phyloP scores from a whole-genome alignment of 2,329 filamentous ascomycete species.

The Knufia petricola region DNA sequence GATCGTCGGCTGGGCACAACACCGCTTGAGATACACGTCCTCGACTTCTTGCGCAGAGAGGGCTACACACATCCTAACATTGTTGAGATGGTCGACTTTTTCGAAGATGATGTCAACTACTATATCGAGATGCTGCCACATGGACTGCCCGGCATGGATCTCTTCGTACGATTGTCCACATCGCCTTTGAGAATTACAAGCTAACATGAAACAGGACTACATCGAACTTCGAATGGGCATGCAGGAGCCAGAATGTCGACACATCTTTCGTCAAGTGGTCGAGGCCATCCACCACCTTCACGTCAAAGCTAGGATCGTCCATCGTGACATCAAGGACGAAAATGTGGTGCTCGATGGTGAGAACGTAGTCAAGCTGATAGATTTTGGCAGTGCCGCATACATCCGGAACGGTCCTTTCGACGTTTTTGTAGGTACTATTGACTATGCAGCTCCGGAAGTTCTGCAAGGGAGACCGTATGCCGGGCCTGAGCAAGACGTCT shows the following conservation, averaged over 20 bases:
- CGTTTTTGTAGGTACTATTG: constrained; percentile 98
- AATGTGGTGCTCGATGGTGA: constrained; percentile 95
- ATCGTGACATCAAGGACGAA: constrained; percentile 98
- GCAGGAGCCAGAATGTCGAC: constrained; percentile 87
- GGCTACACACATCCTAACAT: constrained; percentile 56
- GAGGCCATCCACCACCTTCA: constrained; percentile 85
- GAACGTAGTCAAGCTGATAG: constrained; percentile 90
- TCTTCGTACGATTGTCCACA: constrained; percentile 46
- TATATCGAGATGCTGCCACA: constrained; percentile 98
- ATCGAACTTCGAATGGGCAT: constrained; percentile 94
- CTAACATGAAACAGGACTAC: constrained; percentile 52
- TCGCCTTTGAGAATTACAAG: background rate
- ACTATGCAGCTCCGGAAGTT: constrained; percentile 98
- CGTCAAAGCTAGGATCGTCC: constrained; percentile 80
- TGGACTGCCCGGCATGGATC: constrained; percentile 90
- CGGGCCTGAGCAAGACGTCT: constrained; percentile 96
- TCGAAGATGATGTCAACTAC: constrained; percentile 65
- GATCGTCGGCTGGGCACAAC: constrained; percentile 89
- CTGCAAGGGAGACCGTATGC: constrained; percentile 83
- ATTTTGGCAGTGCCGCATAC: constrained; percentile 96
- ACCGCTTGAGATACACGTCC: constrained; percentile 89
- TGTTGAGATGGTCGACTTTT: constrained; percentile 60
- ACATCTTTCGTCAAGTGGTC: constrained; percentile 90
- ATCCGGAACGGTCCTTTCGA: constrained; percentile 98
- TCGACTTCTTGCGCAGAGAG: constrained; percentile 79